phyloP scores from a whole-genome alignment of 1,284 basidiomycete genomes.

The Athelia psychrophila region DNA sequence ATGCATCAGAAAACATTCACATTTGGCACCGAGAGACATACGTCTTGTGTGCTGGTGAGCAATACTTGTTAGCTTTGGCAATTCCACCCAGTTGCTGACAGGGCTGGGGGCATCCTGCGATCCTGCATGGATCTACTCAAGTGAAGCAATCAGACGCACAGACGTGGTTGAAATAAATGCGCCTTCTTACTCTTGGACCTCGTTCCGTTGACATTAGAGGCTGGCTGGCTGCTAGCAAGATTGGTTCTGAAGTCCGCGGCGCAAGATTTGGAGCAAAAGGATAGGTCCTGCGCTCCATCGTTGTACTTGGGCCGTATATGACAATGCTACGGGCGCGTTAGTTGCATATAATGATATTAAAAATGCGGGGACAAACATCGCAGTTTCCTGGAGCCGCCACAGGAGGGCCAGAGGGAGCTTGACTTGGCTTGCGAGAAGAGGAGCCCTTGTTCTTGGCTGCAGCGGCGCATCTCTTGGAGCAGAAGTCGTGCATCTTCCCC shows the following conservation, averaged over 20 bases:
- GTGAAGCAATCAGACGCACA: conserved; percentile 26
- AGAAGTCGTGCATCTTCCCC: conserved; percentile 40
- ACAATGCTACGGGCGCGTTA: conserved; percentile 27
- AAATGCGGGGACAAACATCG: conserved; percentile 28
- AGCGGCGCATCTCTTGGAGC: conserved; percentile 42
- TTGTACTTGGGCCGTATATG: conserved; percentile 50
- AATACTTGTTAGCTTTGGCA: conserved; percentile 40
- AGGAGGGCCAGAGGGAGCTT: neutral
- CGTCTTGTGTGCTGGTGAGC: conserved; percentile 47
- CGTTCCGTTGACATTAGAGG: neutral
- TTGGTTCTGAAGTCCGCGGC: conserved; percentile 33
- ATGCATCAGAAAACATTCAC: neutral
- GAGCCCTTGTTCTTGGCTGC: conserved; percentile 24
- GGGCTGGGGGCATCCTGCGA: conserved; percentile 31
- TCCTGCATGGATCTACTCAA: neutral
- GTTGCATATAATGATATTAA: conserved; percentile 2
- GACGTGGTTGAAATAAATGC: conserved; percentile 47
- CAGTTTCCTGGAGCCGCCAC: conserved; percentile 26
- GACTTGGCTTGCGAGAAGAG: conserved; percentile 2
- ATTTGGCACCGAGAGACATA: conserved; percentile 18
- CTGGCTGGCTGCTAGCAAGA: conserved; percentile 4
- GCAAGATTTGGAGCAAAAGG: conserved; percentile 58
- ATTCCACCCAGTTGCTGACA: conserved; percentile 28
- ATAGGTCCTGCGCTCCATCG: conserved; percentile 49
- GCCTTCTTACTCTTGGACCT: conserved; percentile 1